Conservation (phyloP, 2,329 filamentous ascomycete genomes). For the Pyricularia pennisetigena region DNA sequence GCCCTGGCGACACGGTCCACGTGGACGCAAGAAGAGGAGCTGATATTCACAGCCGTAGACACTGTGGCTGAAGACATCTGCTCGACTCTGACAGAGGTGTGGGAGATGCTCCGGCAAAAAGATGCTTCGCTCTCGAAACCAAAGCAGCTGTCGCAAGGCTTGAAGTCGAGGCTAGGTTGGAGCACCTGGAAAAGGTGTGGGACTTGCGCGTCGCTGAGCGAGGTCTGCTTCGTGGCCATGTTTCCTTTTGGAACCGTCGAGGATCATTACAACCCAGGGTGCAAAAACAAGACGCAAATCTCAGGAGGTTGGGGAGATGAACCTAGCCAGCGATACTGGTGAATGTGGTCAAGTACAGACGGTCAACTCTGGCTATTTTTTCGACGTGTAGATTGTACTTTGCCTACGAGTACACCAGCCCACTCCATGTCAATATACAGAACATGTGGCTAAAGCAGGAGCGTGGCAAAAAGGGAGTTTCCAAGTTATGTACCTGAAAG, state of each 20-base stretch:
- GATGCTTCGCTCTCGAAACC: neutral
- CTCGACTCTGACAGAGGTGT: conserved; percentile 18
- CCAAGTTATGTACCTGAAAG: no score
- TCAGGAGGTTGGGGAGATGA: neutral
- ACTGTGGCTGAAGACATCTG: conserved; percentile 30
- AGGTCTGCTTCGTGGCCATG: conserved; percentile 28
- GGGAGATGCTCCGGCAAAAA: conserved; percentile 12
- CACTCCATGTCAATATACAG: no score
- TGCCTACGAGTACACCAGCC: no score
- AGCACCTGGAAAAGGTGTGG: conserved; percentile 24
- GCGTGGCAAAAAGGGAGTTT: no score
- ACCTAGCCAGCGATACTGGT: neutral
- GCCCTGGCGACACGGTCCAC: conserved; percentile 11
- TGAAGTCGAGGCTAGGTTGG: conserved; percentile 22
- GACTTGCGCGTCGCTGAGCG: conserved; percentile 16
- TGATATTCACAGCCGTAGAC: conserved; percentile 33
- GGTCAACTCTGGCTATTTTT: no score
- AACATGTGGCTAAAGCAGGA: no score
- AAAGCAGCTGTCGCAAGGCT: conserved; percentile 4
- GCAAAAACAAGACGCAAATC: conserved; percentile 3
- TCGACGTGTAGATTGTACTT: no score
- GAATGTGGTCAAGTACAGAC: neutral
- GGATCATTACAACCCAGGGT: conserved; percentile 12
- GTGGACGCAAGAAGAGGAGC: conserved; percentile 29
- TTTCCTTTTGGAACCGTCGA: conserved; percentile 23